These are phyloP conservation scores for Sporothrix globosa DNA, from an alignment of 2,329 filamentous ascomycete genomes.

Conservation along the genomic window DNA sequence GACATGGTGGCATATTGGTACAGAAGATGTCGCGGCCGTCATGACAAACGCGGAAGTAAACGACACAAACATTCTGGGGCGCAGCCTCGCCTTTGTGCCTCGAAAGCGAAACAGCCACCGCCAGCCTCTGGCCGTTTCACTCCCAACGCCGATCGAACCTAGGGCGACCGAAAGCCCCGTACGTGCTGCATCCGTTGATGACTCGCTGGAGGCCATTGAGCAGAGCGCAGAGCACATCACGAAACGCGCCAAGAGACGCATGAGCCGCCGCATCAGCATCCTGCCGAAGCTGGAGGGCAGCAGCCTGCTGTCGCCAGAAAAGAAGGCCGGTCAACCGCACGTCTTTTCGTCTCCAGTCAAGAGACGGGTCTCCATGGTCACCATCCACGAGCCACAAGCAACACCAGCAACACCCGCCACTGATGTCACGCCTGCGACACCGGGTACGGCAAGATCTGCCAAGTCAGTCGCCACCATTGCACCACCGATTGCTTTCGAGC, in stretches of 20 bases:
- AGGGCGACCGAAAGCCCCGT: conserved; percentile 2
- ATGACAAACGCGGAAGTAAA: background rate
- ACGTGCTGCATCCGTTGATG: background rate
- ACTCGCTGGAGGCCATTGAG: conserved; percentile 31
- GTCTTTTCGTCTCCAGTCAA: conserved; percentile 31
- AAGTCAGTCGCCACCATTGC: background rate
- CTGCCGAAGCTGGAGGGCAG: conserved; percentile 2
- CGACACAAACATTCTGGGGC: background rate
- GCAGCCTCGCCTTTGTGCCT: conserved; percentile 38
- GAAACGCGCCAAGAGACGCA: conserved; percentile 39
- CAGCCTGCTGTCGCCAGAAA: conserved; percentile 30
- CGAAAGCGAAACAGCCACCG: conserved; percentile 44
- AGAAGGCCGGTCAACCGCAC: conserved; percentile 38
- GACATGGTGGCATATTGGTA: background rate
- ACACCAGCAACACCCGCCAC: background rate
- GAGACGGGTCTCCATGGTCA: conserved; percentile 17
- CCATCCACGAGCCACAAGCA: background rate
- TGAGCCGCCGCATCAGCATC: conserved; percentile 40
- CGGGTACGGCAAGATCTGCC: background rate
- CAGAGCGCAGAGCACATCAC: conserved; percentile 38
- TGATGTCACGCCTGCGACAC: background rate
- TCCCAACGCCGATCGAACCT: conserved; percentile 13
- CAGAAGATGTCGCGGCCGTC: background rate
- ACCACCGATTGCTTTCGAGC: conserved; percentile 26
- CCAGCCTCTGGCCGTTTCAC: conserved; percentile 39